A percentile compares a stretch with the other conserved stretches of the same genome.
Evolutionary conservation across 2,329 filamentous ascomycete genomes (phyloP).

Genomic region (Colletotrichum kahawae): DNA sequence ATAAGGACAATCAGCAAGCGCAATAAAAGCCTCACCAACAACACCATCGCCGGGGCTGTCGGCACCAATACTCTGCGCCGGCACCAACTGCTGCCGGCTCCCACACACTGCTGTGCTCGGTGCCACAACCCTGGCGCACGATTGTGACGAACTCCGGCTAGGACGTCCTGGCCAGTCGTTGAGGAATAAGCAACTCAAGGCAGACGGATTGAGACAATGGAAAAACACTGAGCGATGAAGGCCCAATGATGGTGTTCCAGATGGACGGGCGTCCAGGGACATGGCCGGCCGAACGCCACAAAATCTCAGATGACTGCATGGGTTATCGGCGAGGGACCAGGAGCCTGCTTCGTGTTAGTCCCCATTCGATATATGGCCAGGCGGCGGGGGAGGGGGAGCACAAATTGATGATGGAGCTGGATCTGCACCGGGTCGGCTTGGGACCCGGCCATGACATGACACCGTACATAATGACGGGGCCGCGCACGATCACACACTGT

Average conservation of each 20-base stretch:
- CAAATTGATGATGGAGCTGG: slow-evolving; percentile 13
- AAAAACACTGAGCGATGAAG: neutral
- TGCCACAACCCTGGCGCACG: neutral
- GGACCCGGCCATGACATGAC: neutral
- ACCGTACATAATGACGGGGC: slow-evolving; percentile 1
- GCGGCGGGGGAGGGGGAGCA: neutral
- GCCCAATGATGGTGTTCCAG: slow-evolving; percentile 5
- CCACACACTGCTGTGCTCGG: slow-evolving; percentile 11
- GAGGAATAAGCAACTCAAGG: slow-evolving; percentile 13
- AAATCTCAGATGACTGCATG: slow-evolving; percentile 16
- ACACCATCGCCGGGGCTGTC: neutral
- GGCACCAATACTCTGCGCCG: neutral
- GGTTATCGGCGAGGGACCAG: neutral
- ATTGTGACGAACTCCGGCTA: neutral
- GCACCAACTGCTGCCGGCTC: slow-evolving; percentile 6
- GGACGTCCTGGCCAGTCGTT: neutral
- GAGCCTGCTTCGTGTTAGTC: neutral
- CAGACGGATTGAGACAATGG: slow-evolving; percentile 4
- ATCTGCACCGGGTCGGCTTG: slow-evolving; percentile 4
- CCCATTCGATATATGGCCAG: slow-evolving; percentile 7
- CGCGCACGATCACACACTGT: slow-evolving; percentile 8
- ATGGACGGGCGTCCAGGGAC: neutral
- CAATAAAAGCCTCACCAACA: neutral
- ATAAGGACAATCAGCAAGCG: neutral
- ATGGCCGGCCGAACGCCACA: slow-evolving; percentile 7